These are phyloP conservation scores for Saxispiralis lemnorum DNA, from an alignment of 495 filamentous ascomycete species.

Conservation along the genomic window DNA sequence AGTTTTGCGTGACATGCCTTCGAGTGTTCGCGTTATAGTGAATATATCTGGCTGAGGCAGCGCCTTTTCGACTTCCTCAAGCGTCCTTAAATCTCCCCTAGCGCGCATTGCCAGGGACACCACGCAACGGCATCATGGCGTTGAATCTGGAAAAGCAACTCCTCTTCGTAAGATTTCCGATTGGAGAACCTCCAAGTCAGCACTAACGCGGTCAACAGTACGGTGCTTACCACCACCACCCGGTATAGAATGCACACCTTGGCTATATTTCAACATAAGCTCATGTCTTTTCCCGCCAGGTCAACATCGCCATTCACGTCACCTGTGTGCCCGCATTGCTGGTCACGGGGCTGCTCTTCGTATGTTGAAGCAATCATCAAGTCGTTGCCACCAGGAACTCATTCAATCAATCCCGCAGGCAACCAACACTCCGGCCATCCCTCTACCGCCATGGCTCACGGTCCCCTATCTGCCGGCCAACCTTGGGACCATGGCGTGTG, in stretches of 20 bases:
- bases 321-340: constrained; percentile 72
- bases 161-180: constrained; percentile 39
- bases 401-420: constrained; percentile 23
- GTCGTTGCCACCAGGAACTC: too few species aligned
- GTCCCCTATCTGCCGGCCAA: constrained; percentile 67
- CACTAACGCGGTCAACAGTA: constrained; percentile 40
- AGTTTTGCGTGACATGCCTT: too few species aligned
- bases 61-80: too few species aligned
- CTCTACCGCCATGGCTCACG: constrained; percentile 49
- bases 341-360: constrained; percentile 61
- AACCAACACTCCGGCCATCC: constrained; percentile 57
- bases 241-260: constrained; percentile 35
- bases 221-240: constrained; percentile 82
- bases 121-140: constrained; percentile 35
- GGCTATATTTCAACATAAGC: constrained; percentile 1
- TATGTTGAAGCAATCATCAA: too few species aligned
- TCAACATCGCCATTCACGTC: constrained; percentile 80
- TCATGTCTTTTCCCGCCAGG: constrained; percentile 24
- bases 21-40: too few species aligned
- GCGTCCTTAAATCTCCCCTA: too few species aligned
- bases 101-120: neutral
- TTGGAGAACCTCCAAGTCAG: too few species aligned
- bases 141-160: constrained; percentile 56
- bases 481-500: constrained; percentile 52
- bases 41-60: too few species aligned